Evolutionary conservation across 768 basidiomycete genomes (phyloP).

Genomic region (Rossbeevera mucosa): DNA sequence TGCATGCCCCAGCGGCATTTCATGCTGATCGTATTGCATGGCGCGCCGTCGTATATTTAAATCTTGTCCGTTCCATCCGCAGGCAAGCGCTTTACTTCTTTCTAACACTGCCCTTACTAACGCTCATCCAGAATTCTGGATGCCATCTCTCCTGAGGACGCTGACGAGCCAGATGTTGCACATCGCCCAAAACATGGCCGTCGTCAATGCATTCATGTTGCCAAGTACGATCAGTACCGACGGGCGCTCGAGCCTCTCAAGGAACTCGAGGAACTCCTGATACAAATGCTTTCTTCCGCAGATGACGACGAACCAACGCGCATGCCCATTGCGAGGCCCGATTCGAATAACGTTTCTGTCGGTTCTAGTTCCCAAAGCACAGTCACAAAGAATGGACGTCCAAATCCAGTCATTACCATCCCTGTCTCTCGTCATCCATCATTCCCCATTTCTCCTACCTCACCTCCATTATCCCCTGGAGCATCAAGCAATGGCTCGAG

Average conservation of each 20-base stretch:
- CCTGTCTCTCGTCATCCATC: conserved; percentile 23
- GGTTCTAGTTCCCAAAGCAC: conserved; percentile 8
- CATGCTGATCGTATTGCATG: conserved; percentile 78
- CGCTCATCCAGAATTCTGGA: conserved; percentile 57
- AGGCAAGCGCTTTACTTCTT: conserved; percentile 42
- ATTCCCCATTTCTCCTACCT: conserved; percentile 25
- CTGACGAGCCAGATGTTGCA: conserved; percentile 50
- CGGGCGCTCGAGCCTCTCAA: conserved; percentile 61
- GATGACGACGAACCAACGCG: conserved; percentile 64
- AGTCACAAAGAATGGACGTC: conserved; percentile 39
- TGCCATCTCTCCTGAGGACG: conserved; percentile 61
- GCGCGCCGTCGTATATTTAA: conserved; percentile 85
- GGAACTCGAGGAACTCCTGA: conserved; percentile 67
- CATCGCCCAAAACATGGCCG: conserved; percentile 42
- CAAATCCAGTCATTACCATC: conserved; percentile 35
- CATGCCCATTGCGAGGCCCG: conserved; percentile 37
- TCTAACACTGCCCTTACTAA: conserved; percentile 1
- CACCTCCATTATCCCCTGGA: conserved; percentile 27
- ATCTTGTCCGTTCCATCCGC: conserved; percentile 77
- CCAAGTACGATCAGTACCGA: conserved; percentile 60
- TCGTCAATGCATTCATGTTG: conserved; percentile 45
- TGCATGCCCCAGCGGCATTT: conserved; percentile 74
- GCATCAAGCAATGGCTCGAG: conserved; percentile 32
- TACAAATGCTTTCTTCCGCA: conserved; percentile 59
- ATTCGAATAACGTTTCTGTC: conserved; percentile 35